Base-by-base conservation (phyloP, 257 asterid species). In the Primulina eburnea region DNA sequence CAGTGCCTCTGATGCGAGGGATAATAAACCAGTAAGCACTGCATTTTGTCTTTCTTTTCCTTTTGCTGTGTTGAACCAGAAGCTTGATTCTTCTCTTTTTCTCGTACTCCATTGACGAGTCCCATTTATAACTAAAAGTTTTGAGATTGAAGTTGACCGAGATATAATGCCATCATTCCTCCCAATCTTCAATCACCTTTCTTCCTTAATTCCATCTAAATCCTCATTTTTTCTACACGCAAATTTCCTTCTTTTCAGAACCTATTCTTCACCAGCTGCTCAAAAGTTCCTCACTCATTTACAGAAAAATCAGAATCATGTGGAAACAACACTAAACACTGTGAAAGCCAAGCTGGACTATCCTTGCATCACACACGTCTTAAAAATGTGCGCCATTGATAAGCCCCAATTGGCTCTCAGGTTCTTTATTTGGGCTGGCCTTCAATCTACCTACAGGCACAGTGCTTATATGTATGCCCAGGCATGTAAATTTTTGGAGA, bases 381-480 rank as follows among this genome's bases (percentile, higher is more conserved):
- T 92, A 52, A 78, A 82, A 77, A 80, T 74, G 53, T 88, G 88
- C 26, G 86, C 82, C 2, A 59, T 65, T 32, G 85, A 84, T 59
- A 86, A 87, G 47, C 93, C 87, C 60, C 86, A 84, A 77, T 73
- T 82, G 77, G 95, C 95, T 21, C 78, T 86, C 20, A 72, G 98
- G 33, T 92, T 92, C 87, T 92, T 92, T 67, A 79, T 92, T 29
- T 92, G 98, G 98, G 93, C 98, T 56, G 97, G 85, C 12, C 72
- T 90, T 71, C 93, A 90, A 52, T 86, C 90, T 62, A 75, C 75
- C 8, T 88, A 87, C 58, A 78, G 92, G 38, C 97, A 80, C 75
- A 75, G 85, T 17, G 65, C 85, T 7, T 76, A 80, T 62, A 84
- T 81, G 85, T 92, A 81, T 56, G 60, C 33, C 32, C 82, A 81